A percentile compares a stretch with the other conserved stretches of the same genome.
phyloP scores from a whole-genome alignment of 148 eudicot genomes.

The Cornus florida region DNA sequence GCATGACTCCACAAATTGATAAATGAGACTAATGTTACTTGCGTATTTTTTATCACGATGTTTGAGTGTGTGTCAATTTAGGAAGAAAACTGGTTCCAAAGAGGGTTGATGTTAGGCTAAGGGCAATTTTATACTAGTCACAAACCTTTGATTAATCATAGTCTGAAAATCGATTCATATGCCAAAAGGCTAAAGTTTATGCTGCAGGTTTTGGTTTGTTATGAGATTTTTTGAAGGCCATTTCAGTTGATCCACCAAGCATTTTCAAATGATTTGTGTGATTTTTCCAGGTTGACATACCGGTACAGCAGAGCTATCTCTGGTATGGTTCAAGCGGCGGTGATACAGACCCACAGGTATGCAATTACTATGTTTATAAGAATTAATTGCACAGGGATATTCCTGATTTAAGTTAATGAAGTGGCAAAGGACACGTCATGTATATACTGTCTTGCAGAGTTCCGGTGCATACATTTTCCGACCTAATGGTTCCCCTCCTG shows the following conservation, averaged over 20 bases:
- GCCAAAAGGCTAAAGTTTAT: neutral
- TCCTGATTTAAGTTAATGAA: neutral
- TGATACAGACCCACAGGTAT: slow-evolving; percentile 47
- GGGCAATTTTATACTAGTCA: neutral
- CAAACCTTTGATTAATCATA: neutral
- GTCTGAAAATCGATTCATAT: neutral
- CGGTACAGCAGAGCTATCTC: slow-evolving; percentile 65
- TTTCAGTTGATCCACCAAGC: neutral
- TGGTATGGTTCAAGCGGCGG: slow-evolving; percentile 52
- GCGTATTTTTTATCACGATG: neutral
- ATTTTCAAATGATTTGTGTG: slow-evolving; percentile 1
- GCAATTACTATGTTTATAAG: slow-evolving; percentile 4
- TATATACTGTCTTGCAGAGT: slow-evolving; percentile 31
- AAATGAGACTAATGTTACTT: too few species aligned
- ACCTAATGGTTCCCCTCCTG: slow-evolving; percentile 47
- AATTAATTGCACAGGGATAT: neutral
- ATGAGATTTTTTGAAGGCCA: neutral
- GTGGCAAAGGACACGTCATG: neutral
- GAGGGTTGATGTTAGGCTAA: neutral
- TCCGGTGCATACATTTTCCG: slow-evolving; percentile 91
- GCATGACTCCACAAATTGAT: neutral
- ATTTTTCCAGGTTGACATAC: slow-evolving; percentile 54
- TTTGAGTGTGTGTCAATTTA: neutral
- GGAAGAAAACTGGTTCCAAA: neutral
- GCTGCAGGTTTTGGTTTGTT: neutral